Base-by-base conservation (phyloP, 2,329 filamentous ascomycete genomes). In the Microascus cirrosus region DNA sequence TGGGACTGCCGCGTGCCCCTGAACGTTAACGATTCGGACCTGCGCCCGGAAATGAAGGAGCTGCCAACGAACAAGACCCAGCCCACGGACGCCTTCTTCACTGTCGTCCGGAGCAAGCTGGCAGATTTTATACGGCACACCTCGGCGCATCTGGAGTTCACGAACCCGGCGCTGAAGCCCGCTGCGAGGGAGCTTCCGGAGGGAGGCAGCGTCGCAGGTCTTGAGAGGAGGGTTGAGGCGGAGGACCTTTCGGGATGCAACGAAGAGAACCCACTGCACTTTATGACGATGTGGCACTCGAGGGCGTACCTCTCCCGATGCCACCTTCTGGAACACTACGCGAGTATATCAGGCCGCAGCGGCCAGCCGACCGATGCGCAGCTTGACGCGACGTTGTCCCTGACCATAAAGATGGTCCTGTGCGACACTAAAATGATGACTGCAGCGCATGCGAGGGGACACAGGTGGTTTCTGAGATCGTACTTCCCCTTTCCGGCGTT, bases 281-380 rank as follows among this genome's bases (percentile, higher is more conserved):
- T 66, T 55, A 69, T 76, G 63, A 70, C 72, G 0, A 62, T 72
- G 0, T 72, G 73, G 70, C 69, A 63, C 0, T 63, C 69, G 1
- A 62, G 79, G 12, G 67, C 62, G 0, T 68, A 72, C 5, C 58
- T 86, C 2, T 75, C 80, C 0, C 81, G 76, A 63, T 67, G 60
- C 53, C 74, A 71, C 1, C 72, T 86, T 0, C 59, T 83, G 55
- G 75, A 82, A 54, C 68, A 78, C 58, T 76, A 78, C 36, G 36
- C 18, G 3, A 18, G 4, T 12, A 12, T 12, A 5, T 13, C 0
- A 62, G 61, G 1, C 58, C 65, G 0, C 55, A 63, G 13, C 0
- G 53, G 52, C 3, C 59, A 62, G 0, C 65, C 67, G 28, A 68
- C 67, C 0, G 69, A 71, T 0, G 55, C 57, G 1, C 60, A 66